Evolutionary conservation across 768 basidiomycete species (phyloP).

Genomic region (Mycena latifolia): DNA sequence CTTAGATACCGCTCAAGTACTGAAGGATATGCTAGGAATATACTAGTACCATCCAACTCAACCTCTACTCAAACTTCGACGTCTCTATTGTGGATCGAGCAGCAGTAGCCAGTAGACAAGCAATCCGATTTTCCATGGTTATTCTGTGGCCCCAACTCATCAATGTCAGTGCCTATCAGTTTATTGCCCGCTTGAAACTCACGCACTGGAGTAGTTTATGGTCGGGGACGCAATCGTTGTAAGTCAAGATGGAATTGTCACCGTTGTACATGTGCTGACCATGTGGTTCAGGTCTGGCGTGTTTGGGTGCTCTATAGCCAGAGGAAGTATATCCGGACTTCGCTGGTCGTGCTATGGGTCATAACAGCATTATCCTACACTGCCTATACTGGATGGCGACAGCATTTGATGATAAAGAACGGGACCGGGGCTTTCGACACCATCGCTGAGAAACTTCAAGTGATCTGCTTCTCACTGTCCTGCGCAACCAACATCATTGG

Average conservation of each 20-base stretch:
- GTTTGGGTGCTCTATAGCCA: constrained; percentile 2
- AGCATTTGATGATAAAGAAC: constrained; percentile 2
- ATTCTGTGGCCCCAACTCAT: constrained; percentile 1
- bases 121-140: constrained; percentile 2
- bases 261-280: not conserved
- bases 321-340: constrained; percentile 2
- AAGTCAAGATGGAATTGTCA: constrained; percentile 1
- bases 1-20: not conserved
- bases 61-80: constrained; percentile 2
- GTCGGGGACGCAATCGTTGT: constrained; percentile 2
- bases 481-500: constrained; percentile 2
- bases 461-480: constrained; percentile 2
- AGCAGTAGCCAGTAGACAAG: constrained; percentile 2
- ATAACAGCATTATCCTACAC: constrained; percentile 2
- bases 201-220: constrained; percentile 1
- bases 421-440: constrained; percentile 1
- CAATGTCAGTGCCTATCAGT: constrained; percentile 1
- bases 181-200: not conserved
- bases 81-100: constrained; percentile 2
- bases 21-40: constrained; percentile 1
- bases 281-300: constrained; percentile 1
- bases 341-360: constrained; percentile 1
- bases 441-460: not conserved
- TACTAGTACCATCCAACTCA: not conserved
- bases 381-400: constrained; percentile 2